Percentiles rank a stretch among this genome's conserved stretches.
Conservation (phyloP, 257 asterid genomes). For the Leptodermis oblonga region DNA sequence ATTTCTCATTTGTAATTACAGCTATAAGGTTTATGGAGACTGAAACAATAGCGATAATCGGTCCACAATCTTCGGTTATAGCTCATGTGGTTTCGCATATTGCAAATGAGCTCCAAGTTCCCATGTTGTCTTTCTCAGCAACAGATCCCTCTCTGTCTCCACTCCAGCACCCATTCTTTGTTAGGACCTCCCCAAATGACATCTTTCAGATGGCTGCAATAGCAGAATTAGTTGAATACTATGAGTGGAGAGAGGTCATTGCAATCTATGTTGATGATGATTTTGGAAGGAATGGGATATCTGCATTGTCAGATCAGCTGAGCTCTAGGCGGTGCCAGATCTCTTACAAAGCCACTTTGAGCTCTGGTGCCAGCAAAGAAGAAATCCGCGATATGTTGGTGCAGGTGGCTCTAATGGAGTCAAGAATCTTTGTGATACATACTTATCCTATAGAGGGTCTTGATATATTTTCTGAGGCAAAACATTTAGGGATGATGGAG, state of each 20-base stretch:
- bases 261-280: slow-evolving; percentile 57
- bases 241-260: slow-evolving; percentile 49
- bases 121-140: slow-evolving; percentile 55
- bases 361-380: slow-evolving; percentile 25
- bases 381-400: slow-evolving; percentile 45
- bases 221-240: slow-evolving; percentile 39
- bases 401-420: slow-evolving; percentile 37
- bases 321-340: slow-evolving; percentile 39
- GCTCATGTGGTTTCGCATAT: slow-evolving; percentile 50
- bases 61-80: slow-evolving; percentile 59
- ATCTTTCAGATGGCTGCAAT: slow-evolving; percentile 58
- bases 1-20: slow-evolving; percentile 20
- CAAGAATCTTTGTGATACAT: slow-evolving; percentile 48
- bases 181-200: slow-evolving; percentile 49
- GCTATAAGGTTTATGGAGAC: slow-evolving; percentile 56
- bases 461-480: slow-evolving; percentile 37
- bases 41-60: slow-evolving; percentile 56
- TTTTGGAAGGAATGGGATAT: slow-evolving; percentile 45
- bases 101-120: slow-evolving; percentile 49
- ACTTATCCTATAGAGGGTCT: slow-evolving; percentile 39
- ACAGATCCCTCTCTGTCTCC: slow-evolving; percentile 53
- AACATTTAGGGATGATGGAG: slow-evolving; percentile 45
- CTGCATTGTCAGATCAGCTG: slow-evolving; percentile 43
- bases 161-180: slow-evolving; percentile 59
- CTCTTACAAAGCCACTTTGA: slow-evolving; percentile 50